Conservation (phyloP, 768 basidiomycete species). For the Rhodotorula paludigena region DNA sequence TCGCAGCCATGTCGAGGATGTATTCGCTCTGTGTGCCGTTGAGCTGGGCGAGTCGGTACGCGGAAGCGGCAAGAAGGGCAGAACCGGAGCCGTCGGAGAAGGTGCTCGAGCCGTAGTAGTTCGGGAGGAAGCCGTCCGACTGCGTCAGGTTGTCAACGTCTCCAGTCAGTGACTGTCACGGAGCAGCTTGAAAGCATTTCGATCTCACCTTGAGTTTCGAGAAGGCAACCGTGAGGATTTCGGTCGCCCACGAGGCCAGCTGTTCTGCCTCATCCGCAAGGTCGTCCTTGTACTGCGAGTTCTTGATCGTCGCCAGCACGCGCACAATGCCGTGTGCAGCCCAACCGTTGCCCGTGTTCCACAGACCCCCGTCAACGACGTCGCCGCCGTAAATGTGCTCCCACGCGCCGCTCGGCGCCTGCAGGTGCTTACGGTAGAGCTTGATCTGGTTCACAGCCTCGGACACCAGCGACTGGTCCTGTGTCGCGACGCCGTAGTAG, state of each 20-base stretch:
- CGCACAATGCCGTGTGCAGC: constrained; percentile 63
- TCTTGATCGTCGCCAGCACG: constrained; percentile 67
- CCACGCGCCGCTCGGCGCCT: constrained; percentile 59
- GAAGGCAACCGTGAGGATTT: constrained; percentile 40
- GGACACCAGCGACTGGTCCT: constrained; percentile 58
- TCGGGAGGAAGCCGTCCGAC: constrained; percentile 54
- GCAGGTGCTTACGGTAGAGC: constrained; percentile 65
- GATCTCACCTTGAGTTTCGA: constrained; percentile 30
- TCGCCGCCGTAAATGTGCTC: constrained; percentile 67
- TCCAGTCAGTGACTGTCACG: too few relatives aligned
- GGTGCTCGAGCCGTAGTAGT: constrained; percentile 57
- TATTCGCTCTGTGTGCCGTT: constrained; percentile 46
- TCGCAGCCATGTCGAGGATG: constrained; percentile 14
- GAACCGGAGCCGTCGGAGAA: constrained; percentile 72
- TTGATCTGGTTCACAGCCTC: constrained; percentile 68
- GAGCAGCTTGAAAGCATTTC: too few relatives aligned
- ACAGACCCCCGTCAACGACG: constrained; percentile 63
- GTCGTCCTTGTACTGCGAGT: constrained; percentile 53
- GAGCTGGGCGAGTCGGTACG: constrained; percentile 63
- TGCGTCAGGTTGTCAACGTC: neutral
- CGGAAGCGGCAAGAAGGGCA: constrained; percentile 67
- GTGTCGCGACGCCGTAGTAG: constrained; percentile 63
- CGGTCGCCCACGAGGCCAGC: constrained; percentile 42
- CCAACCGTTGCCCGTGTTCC: constrained; percentile 29
- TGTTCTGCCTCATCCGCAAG: constrained; percentile 41